Evolutionary conservation across 2,329 filamentous ascomycete genomes (phyloP), one percentile per base, ranked within the genome.

Genomic region (Fusarium pininemorale): DNA sequence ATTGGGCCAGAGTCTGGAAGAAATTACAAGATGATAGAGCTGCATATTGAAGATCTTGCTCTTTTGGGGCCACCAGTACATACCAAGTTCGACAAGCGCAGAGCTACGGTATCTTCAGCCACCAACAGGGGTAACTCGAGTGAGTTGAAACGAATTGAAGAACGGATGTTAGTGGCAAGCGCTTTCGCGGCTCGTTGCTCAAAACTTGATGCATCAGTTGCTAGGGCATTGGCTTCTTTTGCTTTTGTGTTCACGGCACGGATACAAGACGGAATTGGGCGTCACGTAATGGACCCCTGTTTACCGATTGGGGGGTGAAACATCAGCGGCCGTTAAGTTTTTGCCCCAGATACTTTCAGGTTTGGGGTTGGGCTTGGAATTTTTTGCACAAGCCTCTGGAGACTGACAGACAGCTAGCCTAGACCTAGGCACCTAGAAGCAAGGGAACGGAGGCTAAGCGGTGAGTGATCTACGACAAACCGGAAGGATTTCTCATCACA

Each of bases 11-110:
- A 47, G n/a, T 37, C 24, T n/a, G 15, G 32, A 32, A 58, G 30
- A 16, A 45, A 58, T 45, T 30, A 44, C 39, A 68, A 53, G 63
- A 67, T 66, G 51, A 61, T 66, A 61, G 51, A 61, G 35, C 53
- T 47, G 24, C 45, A 28, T 26, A 24, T 69, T 47, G 59, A 69
- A 72, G 72, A 72, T 72, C 68, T 59, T 69, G 56, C 35, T 55
- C 51, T 22, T 62, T 73, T 57, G 32, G 56, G 56, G 66, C 50
- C 50, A 57, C 44, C 24, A 55, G 32, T 15, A 26, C 24, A 26
- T 26, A 22, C 26, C 18, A 35, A 57, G 28, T 30, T 51, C 54
- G 32, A 50, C 51, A 39, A 38, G 30, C 30, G 32, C 28, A 35
- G 39, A 61, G 18, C 67, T 42, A 35, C 32, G 32, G 32, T 35